A percentile compares a stretch with the other conserved stretches of the same genome.
Conservation (phyloP, 768 basidiomycete species). For the Lentinula sp. region DNA sequence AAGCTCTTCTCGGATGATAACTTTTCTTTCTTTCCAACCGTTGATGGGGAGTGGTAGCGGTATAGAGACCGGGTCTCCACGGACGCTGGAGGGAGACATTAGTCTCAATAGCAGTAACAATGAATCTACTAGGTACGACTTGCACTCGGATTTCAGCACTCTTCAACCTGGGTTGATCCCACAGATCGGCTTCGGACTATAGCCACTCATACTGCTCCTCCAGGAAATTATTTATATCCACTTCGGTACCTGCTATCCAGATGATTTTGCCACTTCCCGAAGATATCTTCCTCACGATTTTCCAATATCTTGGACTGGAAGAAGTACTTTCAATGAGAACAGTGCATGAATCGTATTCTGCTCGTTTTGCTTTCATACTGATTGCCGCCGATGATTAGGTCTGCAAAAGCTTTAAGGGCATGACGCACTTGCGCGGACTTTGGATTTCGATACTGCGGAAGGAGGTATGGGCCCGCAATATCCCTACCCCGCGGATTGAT, state of each 20-base stretch:
- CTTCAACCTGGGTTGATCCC: background rate
- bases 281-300: background rate
- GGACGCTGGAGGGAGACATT: background rate
- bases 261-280: conserved; percentile 2
- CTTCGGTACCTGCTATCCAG: background rate
- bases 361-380: background rate
- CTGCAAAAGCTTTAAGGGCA: background rate
- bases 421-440: background rate
- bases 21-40: background rate
- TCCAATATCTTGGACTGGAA: background rate
- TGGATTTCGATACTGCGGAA: background rate
- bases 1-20: background rate
- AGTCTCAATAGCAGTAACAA: background rate
- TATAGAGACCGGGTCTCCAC: background rate
- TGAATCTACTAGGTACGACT: background rate
- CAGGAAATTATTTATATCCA: background rate
- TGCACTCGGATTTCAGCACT: background rate
- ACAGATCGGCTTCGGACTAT: background rate
- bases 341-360: background rate
- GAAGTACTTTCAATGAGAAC: conserved; percentile 4
- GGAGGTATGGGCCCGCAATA: background rate
- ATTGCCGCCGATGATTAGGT: background rate
- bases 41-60: background rate
- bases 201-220: background rate
- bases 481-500: background rate